These are phyloP conservation scores for Secale cereale DNA, from an alignment of 176 grass and related monocot species.

Conservation along the genomic window DNA sequence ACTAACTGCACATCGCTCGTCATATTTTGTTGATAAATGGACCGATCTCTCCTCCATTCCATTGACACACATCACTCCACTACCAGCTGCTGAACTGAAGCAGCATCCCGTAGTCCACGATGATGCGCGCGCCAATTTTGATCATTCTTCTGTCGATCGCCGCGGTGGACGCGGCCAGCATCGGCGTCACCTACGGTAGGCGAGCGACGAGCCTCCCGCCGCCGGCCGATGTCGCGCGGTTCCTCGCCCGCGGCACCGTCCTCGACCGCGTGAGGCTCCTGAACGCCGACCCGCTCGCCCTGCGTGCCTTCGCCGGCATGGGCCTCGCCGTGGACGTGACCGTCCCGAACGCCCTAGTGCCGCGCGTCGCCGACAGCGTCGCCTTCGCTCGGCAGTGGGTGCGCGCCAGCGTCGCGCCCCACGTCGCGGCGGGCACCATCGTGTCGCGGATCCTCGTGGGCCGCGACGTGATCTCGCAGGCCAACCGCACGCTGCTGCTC, in stretches of 20 bases:
- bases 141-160: slow-evolving; percentile 19
- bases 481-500: slow-evolving; percentile 48
- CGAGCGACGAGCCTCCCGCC: slow-evolving; percentile 49
- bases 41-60: background rate
- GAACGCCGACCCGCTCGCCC: slow-evolving; percentile 41
- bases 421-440: slow-evolving; percentile 31
- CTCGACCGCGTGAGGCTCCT: slow-evolving; percentile 68
- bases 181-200: slow-evolving; percentile 75
- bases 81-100: background rate
- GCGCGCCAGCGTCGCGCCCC: slow-evolving; percentile 40
- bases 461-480: slow-evolving; percentile 59
- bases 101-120: background rate
- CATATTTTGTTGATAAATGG: background rate
- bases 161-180: slow-evolving; percentile 27
- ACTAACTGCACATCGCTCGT: background rate
- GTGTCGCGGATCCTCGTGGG: slow-evolving; percentile 63
- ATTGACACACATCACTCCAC: background rate
- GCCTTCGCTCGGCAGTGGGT: slow-evolving; percentile 47
- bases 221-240: slow-evolving; percentile 50
- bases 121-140: slow-evolving; percentile 1
- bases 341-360: slow-evolving; percentile 48
- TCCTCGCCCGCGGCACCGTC: slow-evolving; percentile 60
- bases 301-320: slow-evolving; percentile 61
- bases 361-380: slow-evolving; percentile 17
- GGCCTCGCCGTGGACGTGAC: slow-evolving; percentile 64